Evolutionary conservation across 192 early-diverging fungal genomes (phyloP).

Genomic region (Phlyctochytrium planicorne): DNA sequence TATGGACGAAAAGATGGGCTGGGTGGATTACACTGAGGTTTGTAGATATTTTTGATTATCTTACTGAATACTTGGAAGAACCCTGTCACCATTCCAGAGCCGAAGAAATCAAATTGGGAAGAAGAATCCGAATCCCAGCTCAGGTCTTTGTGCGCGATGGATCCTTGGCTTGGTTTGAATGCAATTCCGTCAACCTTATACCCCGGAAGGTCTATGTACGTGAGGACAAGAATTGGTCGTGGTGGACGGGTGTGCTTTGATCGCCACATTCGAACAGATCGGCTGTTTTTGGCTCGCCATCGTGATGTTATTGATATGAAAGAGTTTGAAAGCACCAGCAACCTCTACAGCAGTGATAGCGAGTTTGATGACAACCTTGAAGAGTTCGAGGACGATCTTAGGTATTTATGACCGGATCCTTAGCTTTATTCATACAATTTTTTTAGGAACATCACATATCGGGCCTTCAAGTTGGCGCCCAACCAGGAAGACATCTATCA

Average conservation of each 20-base stretch:
- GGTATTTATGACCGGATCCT: neutral
- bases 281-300: neutral
- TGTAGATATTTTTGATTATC: slow-evolving; percentile 5
- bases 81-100: no score
- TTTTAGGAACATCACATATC: slow-evolving; percentile 18
- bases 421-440: neutral
- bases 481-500: slow-evolving; percentile 23
- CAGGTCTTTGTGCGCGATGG: no score
- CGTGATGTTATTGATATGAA: no score
- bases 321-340: no score
- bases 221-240: slow-evolving; percentile 68
- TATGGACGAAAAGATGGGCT: slow-evolving; percentile 56
- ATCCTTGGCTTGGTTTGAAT: no score
- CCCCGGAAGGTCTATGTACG: no score
- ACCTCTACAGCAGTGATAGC: no score
- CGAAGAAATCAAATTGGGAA: no score
- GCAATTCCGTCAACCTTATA: no score
- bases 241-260: slow-evolving; percentile 78
- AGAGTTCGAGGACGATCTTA: slow-evolving; percentile 20
- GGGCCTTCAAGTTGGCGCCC: slow-evolving; percentile 25
- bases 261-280: slow-evolving; percentile 32
- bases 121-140: no score
- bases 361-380: neutral
- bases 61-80: slow-evolving; percentile 21
- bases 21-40: slow-evolving; percentile 73